Evolutionary conservation across 1,139 yeast species (phyloP), one percentile per base, ranked within the genome.

Genomic region (Yamadazyma conglobata): DNA sequence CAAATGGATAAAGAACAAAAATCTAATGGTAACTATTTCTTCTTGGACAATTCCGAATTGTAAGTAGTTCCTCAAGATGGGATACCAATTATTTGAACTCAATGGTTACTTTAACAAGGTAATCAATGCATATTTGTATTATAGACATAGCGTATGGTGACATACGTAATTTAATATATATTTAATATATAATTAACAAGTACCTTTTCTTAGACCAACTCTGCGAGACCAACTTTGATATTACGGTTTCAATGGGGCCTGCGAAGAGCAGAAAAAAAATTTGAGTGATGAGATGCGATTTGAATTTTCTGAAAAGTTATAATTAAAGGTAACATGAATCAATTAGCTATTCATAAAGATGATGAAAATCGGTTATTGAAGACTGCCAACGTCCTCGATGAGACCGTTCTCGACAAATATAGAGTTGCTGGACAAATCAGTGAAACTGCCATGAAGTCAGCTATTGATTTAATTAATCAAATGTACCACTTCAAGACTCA

Each of bases 1-100:
- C 98, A 91, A 73, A 87, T 91, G 95, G 98, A 91, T 63, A 89
- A 83, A 66, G 97, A 91, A 66, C 98, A 91, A 64, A 91, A 91
- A 68, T 55, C 75, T 30, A 57, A 77, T 31, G 98, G 98, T 40
- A 88, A 91, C 70, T 91, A 84, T 68, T 91, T 91, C 79, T 91
- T 91, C 77, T 74, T 91, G 68, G 97, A 89, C 56, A 77, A 62
- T 44, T 40, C 69, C 32, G 64, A 50, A 39, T 56, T 59, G 43
- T 57, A 44, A 38, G 27, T 19, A 25, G n/a, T n/a, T n/a, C n/a
- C n/a, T n/a, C n/a, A n/a, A n/a, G n/a, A n/a, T n/a, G n/a, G n/a
- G n/a, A n/a, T n/a, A n/a, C n/a, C n/a, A n/a, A n/a, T n/a, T n/a
- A n/a, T n/a, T n/a, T n/a, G n/a, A n/a, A n/a, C n/a, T n/a, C n/a